These are phyloP conservation scores for Penicillium paradoxum DNA, from an alignment of 495 filamentous ascomycete species.

Conservation along the genomic window DNA sequence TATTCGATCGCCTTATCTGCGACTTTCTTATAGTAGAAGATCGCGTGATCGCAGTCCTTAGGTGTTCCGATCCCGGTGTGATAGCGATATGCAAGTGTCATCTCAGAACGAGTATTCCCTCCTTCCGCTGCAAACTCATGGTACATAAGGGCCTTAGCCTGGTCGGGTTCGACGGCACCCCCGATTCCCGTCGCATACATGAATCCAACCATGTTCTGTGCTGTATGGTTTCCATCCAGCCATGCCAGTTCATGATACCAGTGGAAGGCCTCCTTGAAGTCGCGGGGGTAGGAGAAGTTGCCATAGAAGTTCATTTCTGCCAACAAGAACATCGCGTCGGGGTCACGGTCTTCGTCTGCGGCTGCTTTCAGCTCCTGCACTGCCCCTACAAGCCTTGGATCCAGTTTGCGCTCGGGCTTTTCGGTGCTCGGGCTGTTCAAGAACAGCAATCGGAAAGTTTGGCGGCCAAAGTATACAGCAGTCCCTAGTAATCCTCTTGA, in stretches of 20 bases:
- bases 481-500: conserved; percentile 43
- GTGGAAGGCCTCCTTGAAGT: conserved; percentile 76
- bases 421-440: conserved; percentile 42
- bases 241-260: conserved; percentile 76
- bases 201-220: conserved; percentile 91
- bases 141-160: conserved; percentile 88
- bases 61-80: conserved; percentile 79
- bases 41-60: conserved; percentile 79
- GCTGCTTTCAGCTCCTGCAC: conserved; percentile 72
- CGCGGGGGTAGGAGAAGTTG: conserved; percentile 81
- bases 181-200: conserved; percentile 95
- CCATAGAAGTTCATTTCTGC: conserved; percentile 97
- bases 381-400: conserved; percentile 42
- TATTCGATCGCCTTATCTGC: conserved; percentile 89
- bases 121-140: conserved; percentile 88
- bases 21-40: conserved; percentile 83
- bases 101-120: conserved; percentile 81
- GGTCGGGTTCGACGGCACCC: conserved; percentile 75
- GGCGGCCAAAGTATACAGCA: conserved; percentile 44
- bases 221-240: conserved; percentile 78
- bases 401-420: conserved; percentile 23
- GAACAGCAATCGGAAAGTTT: conserved; percentile 46
- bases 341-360: conserved; percentile 61
- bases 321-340: conserved; percentile 85
- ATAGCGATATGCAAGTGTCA: conserved; percentile 88